phyloP scores from a whole-genome alignment of 352 stramenopile species.

The Phytophthora macrochlamydospora region DNA sequence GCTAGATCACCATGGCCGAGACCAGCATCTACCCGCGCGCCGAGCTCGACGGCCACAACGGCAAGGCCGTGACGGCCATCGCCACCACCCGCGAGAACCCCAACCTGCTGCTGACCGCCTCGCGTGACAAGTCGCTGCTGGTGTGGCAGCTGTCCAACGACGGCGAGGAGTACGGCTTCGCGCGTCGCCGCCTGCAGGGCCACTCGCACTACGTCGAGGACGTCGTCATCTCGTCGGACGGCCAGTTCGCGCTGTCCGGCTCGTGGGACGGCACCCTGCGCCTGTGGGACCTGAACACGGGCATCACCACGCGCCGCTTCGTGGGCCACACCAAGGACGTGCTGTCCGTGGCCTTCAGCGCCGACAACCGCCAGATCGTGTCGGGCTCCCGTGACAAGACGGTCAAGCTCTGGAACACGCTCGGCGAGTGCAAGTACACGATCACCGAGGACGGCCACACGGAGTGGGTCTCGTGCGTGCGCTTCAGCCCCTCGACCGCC shows the following conservation, averaged over 20 bases:
- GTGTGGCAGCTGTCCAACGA: constrained; percentile 93
- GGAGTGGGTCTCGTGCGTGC: constrained; percentile 99
- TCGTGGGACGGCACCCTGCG: constrained; percentile 99
- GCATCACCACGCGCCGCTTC: constrained; percentile 98
- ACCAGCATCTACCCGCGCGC: constrained; percentile 89
- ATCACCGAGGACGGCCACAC: constrained; percentile 98
- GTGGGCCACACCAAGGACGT: constrained; percentile 99
- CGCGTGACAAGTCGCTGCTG: constrained; percentile 96
- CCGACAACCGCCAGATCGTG: constrained; percentile 99
- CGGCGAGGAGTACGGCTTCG: constrained; percentile 98
- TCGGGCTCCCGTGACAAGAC: constrained; percentile 99
- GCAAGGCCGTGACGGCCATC: constrained; percentile 93
- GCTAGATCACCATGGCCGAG: constrained; percentile 64
- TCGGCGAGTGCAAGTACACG: constrained; percentile 99
- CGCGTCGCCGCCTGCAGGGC: constrained; percentile 95
- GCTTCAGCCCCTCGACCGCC: constrained; percentile 96
- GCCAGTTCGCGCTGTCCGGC: constrained; percentile 98
- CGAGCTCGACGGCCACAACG: constrained; percentile 89
- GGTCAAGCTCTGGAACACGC: constrained; percentile 99
- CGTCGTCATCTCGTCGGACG: constrained; percentile 99
- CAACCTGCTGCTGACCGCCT: constrained; percentile 98
- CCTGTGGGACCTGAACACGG: constrained; percentile 99
- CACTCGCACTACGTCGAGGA: constrained; percentile 99
- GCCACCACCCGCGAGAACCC: constrained; percentile 99
- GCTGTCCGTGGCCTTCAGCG: constrained; percentile 99